phyloP scores from a whole-genome alignment of 2,329 filamentous ascomycete genomes.

The Trichoderma sp. region DNA sequence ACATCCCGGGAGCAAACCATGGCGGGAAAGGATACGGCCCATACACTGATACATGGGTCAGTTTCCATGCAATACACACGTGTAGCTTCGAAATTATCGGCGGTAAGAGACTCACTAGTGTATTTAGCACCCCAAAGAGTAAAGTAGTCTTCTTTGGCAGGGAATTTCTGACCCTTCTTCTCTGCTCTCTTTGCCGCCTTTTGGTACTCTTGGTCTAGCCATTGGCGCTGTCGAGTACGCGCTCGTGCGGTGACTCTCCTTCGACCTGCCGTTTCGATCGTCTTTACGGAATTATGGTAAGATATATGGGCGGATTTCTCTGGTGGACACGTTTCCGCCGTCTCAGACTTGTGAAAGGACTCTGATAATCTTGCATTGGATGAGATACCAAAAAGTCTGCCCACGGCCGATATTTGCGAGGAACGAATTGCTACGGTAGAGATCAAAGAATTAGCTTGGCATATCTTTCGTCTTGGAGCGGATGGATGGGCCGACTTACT shows the following conservation, averaged over 20 bases:
- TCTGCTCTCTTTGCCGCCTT: slow-evolving; percentile 50
- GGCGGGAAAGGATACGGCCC: slow-evolving; percentile 44
- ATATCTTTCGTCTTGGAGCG: slow-evolving; percentile 39
- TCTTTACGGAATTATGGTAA: slow-evolving; percentile 63
- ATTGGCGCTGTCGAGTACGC: slow-evolving; percentile 27
- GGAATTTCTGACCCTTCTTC: slow-evolving; percentile 48
- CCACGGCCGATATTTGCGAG: slow-evolving; percentile 18
- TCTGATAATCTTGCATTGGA: slow-evolving; percentile 32
- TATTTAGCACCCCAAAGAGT: slow-evolving; percentile 54
- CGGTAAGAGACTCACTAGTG: slow-evolving; percentile 29
- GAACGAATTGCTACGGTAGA: slow-evolving; percentile 5
- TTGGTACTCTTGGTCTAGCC: slow-evolving; percentile 55
- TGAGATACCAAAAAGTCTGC: slow-evolving; percentile 26
- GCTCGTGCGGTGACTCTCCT: background rate
- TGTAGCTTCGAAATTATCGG: background rate
- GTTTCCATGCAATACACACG: background rate
- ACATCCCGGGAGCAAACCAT: slow-evolving; percentile 44
- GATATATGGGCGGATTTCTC: slow-evolving; percentile 67
- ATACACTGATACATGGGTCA: slow-evolving; percentile 34
- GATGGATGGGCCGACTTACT: slow-evolving; percentile 40
- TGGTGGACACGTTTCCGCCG: slow-evolving; percentile 49
- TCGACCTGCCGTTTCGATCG: slow-evolving; percentile 18
- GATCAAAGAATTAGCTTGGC: background rate
- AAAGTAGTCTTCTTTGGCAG: slow-evolving; percentile 49
- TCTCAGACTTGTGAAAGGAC: slow-evolving; percentile 47